Evolutionary conservation across 441 rosid species (phyloP).

Genomic region (Aquilaria agallochum): DNA sequence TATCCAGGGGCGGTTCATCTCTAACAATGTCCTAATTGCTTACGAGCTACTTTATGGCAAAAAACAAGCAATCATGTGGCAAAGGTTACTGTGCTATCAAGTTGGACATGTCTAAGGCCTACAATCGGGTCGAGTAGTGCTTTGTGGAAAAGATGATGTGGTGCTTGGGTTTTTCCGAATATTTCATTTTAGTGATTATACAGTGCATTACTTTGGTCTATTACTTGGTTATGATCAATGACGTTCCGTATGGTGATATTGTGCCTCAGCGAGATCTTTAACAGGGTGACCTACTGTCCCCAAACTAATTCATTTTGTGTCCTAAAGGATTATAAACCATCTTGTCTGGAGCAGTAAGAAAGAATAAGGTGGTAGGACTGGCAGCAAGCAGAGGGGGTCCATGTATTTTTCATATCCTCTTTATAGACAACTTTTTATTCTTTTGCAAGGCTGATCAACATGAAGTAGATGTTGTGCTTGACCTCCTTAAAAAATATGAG

Average conservation of each 20-base stretch:
- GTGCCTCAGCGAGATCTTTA: not conserved
- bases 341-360: not conserved
- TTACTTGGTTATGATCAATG: not conserved
- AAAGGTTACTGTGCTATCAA: not conserved
- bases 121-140: not conserved
- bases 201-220: not conserved
- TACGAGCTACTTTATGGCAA: not conserved
- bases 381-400: not conserved
- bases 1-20: not conserved
- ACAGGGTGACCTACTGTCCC: too few species aligned
- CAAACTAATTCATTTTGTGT: not conserved
- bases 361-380: not conserved
- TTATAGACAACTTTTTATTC: not conserved
- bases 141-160: not conserved
- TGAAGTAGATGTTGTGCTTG: too few species aligned
- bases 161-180: not conserved
- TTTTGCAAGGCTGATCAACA: too few species aligned
- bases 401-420: not conserved
- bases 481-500: not conserved
- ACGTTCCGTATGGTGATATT: not conserved
- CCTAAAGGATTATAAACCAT: not conserved
- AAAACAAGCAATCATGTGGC: not conserved
- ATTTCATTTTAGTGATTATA: not conserved
- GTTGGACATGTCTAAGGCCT: not conserved
- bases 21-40: not conserved